A percentile compares a stretch with the other conserved stretches of the same genome.
phyloP scores from a whole-genome alignment of 257 asterid species.

The Primulina eburnea region DNA sequence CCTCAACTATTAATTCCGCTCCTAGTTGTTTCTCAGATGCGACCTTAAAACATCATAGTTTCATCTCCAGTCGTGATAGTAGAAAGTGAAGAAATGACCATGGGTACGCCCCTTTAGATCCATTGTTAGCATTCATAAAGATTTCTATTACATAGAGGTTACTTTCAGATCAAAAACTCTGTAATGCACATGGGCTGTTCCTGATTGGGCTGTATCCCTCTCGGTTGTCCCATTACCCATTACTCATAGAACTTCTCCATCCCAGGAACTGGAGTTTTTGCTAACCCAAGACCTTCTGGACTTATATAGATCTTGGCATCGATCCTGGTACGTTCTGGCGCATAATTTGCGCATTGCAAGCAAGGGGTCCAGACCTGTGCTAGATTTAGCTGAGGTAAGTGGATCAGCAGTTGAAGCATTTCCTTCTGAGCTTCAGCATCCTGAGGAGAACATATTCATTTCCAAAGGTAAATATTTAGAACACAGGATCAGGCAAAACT shows the following conservation, averaged over 20 bases:
- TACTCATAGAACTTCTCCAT: too few relatives aligned
- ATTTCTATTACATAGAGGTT: not conserved
- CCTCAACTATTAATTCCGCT: constrained; percentile 20
- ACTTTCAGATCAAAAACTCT: not conserved
- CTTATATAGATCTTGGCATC: too few relatives aligned
- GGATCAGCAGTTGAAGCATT: not conserved
- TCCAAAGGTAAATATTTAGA: too few relatives aligned
- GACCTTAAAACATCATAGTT: not conserved
- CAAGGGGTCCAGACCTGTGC: constrained; percentile 25
- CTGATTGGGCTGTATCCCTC: too few relatives aligned
- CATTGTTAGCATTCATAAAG: not conserved
- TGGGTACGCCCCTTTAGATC: not conserved
- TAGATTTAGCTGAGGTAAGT: constrained; percentile 14
- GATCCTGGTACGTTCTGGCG: too few relatives aligned
- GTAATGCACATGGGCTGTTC: too few relatives aligned
- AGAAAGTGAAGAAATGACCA: not conserved
- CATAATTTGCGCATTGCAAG: constrained; percentile 24
- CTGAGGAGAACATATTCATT: not conserved
- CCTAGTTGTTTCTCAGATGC: constrained; percentile 7
- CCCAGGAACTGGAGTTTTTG: too few relatives aligned
- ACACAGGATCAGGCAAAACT: not conserved
- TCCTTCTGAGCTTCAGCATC: not conserved
- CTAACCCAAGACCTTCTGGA: too few relatives aligned
- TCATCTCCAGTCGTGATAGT: not conserved
- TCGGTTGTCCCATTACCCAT: too few relatives aligned